These are phyloP conservation scores for Lentinula aciculospora DNA, from an alignment of 768 basidiomycete genomes.

Conservation along the genomic window DNA sequence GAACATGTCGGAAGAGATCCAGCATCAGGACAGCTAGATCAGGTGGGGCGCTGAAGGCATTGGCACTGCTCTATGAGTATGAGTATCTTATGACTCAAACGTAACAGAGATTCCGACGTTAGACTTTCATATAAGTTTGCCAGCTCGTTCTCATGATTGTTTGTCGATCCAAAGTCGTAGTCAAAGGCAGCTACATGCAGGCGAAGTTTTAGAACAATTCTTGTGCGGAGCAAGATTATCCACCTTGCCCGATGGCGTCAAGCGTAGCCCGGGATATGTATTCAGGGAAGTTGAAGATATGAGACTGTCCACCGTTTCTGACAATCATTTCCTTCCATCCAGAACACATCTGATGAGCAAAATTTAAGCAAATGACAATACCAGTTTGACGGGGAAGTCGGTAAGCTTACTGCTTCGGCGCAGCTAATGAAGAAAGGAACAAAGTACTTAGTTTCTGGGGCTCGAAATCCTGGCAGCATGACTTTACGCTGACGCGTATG, in stretches of 20 bases:
- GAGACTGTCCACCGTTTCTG: constrained; percentile 7
- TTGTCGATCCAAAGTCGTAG: constrained; percentile 36
- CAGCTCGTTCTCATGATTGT: constrained; percentile 30
- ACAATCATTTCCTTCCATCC: constrained; percentile 23
- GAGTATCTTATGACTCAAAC: not conserved
- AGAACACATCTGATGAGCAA: constrained; percentile 14
- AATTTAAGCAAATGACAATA: not conserved
- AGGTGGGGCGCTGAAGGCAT: constrained; percentile 16
- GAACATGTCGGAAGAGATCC: constrained; percentile 8
- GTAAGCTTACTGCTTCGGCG: constrained; percentile 18
- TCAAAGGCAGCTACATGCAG: constrained; percentile 23
- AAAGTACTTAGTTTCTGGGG: constrained; percentile 19
- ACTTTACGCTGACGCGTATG: constrained; percentile 26
- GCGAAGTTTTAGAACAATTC: not conserved
- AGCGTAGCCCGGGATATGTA: constrained; percentile 27
- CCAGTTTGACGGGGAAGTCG: no score
- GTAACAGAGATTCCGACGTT: constrained; percentile 21
- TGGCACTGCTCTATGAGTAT: constrained; percentile 7
- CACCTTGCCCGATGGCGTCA: constrained; percentile 33
- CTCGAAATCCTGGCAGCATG: constrained; percentile 28
- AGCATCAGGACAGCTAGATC: not conserved
- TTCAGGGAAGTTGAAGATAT: constrained; percentile 19
- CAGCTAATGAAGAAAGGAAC: constrained; percentile 22
- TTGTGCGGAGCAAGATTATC: not conserved
- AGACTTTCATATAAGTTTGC: constrained; percentile 29